Evolutionary conservation across 164 flowering plant genomes (phyloP), one percentile per base, ranked within the genome.

Genomic region (Chloranthus sessilifolius): DNA sequence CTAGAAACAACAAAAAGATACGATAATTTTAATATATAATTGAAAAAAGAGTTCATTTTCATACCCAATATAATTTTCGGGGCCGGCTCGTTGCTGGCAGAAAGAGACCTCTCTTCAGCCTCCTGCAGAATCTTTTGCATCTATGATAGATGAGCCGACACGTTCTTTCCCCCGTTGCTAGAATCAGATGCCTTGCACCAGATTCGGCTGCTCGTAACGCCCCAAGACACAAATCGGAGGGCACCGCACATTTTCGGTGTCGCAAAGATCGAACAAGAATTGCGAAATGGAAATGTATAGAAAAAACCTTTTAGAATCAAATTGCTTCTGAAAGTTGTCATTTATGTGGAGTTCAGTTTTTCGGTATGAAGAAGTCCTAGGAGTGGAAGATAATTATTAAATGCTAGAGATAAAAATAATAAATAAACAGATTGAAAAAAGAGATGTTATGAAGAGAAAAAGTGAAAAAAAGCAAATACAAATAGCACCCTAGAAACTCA

Each of bases 31-130:
- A n/a, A n/a, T n/a, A n/a, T n/a, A n/a, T n/a, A n/a, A n/a, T n/a
- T n/a, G n/a, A n/a, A n/a, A n/a, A n/a, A n/a, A n/a, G n/a, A 15
- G 48, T n/a, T 27, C 14, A 44, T 8, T 50, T 31, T 31, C 55
- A 10, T 64, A 88, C 99, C 97, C 10, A 92, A 53, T 3, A 89
- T 79, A 52, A 92, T 86, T 60, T 75, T 72, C 7, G 99, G 95
- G 23, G 67, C 59, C 16, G 97, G 89, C 30, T 73, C 83, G 45
- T 72, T 56, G 4, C 69, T 81, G 7, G 77, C 88, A 40, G 73
- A 67, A 28, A 55, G 51, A 46, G 94, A 74, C 50, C 91, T 69
- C 67, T 92, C 95, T 60, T 88, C 85, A 0, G 97, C 95, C 34
- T 80, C 85, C 16, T 70, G 72, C 55, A 92, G 43, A 12, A 86